Conservation (phyloP, 169 alveolate genomes). For the Haemoproteus tartakovskyi region DNA sequence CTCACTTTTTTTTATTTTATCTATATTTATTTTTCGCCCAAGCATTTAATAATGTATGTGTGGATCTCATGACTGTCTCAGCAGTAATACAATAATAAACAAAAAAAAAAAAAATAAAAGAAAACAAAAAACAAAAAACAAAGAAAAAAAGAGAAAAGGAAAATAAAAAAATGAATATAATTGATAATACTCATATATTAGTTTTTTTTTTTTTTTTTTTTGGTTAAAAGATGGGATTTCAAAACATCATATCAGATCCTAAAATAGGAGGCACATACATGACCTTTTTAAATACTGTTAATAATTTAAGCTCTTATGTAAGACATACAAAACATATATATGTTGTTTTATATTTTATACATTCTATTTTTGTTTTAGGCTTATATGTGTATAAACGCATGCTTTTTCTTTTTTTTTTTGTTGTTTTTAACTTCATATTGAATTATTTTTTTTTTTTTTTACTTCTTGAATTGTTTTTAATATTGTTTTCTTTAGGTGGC, state of each 20-base stretch:
- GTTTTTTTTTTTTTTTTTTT: constrained; percentile 19
- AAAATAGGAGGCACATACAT: constrained; percentile 84
- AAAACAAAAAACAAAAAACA: too few relatives aligned
- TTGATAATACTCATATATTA: too few relatives aligned
- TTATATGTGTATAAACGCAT: too few relatives aligned
- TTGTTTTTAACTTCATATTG: too few relatives aligned
- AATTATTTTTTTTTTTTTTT: too few relatives aligned
- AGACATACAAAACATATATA: constrained; percentile 23
- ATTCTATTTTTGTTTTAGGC: too few relatives aligned
- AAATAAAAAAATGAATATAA: background rate
- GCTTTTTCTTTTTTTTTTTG: too few relatives aligned
- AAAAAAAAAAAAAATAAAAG: too few relatives aligned
- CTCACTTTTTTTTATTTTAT: constrained; percentile 21
- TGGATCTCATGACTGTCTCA: constrained; percentile 32
- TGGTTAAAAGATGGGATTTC: constrained; percentile 71
- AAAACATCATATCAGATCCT: constrained; percentile 80
- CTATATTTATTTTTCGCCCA: constrained; percentile 62
- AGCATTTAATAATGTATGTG: constrained; percentile 61
- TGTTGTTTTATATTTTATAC: too few relatives aligned
- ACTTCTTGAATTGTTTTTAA: too few relatives aligned
- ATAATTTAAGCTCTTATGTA: constrained; percentile 76
- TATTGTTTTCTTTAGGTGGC: too few relatives aligned
- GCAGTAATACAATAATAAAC: constrained; percentile 45
- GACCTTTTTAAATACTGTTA: constrained; percentile 82
- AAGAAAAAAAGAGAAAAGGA: too few relatives aligned